Evolutionary conservation across 495 filamentous ascomycete genomes (phyloP), one percentile per base, ranked within the genome.

Genomic region (Thozetella sp.): DNA sequence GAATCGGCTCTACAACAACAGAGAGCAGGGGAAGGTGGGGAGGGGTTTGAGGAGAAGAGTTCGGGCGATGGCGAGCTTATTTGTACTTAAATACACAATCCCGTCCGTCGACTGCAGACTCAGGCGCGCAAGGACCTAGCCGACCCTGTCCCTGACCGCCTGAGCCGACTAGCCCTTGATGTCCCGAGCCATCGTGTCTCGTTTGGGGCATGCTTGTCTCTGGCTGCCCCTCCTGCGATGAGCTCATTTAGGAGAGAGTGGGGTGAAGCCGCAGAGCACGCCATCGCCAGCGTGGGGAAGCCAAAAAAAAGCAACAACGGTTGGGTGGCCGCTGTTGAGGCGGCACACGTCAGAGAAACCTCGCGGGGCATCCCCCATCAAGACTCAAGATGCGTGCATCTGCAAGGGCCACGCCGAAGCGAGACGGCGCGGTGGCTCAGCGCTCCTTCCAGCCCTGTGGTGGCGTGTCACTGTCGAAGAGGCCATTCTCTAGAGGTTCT

Each of bases 1-100:
- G 19, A 19, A 40, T n/a, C 43, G 19, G 26, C 15, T 11, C 48
- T 22, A 6, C 23, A 43, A 54, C 22, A 30, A 61, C 58, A 59
- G 59, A 53, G 43, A 57, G 53, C 46, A 50, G 48, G 46, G 54
- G 22, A 15, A 10, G 20, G 57, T 56, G 19, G 22, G 53, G 51
- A 54, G 22, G 34, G 25, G 50, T 30, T 25, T 9, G 25, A 22
- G 34, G 30, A 19, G 37, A 2, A 9, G 25, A 51, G 19, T 11
- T 48, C n/a, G 43, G 43, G 43, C 43, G 43, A 48, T 48, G 9
- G 43, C 43, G 43, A 48, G n/a, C n/a, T 20, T 15, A 48, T 48
- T n/a, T 48, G n/a, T n/a, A 19, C n/a, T 48, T 48, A 20, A 15
- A 48, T n/a, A 11, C 43, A 48, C 9, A 48, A 20, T 37, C 30